Conservation (phyloP, 2,329 filamentous ascomycete species). For the Phialemoniopsis sp. region DNA sequence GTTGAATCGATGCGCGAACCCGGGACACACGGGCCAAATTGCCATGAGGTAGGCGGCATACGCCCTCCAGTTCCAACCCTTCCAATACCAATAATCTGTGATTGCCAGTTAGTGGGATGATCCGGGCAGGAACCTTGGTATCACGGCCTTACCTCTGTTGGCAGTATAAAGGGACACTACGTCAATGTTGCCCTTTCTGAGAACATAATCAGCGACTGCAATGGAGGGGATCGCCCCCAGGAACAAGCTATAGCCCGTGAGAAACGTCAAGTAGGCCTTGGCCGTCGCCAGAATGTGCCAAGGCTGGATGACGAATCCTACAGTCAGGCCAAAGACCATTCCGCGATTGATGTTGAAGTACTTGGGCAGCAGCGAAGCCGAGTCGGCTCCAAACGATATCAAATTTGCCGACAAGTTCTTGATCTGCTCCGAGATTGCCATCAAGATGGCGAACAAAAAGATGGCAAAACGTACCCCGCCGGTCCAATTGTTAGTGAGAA, state of each 20-base stretch:
- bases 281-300: constrained; percentile 1
- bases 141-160: background rate
- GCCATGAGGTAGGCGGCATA: constrained; percentile 1
- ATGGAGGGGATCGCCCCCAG: background rate
- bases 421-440: constrained; percentile 1
- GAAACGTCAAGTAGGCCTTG: background rate
- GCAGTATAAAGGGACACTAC: constrained; percentile 1
- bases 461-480: constrained; percentile 1
- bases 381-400: constrained; percentile 2
- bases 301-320: background rate
- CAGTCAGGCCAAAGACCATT: background rate
- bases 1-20: background rate
- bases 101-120: too few relatives aligned
- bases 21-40: constrained; percentile 1
- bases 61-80: constrained; percentile 2
- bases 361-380: background rate
- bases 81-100: constrained; percentile 2
- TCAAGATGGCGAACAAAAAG: background rate
- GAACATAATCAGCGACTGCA: background rate
- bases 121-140: too few relatives aligned
- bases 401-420: constrained; percentile 1
- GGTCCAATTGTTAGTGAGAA: constrained; percentile 1
- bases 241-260: background rate
- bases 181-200: background rate
- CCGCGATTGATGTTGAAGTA: constrained; percentile 2